A percentile compares a stretch with the other conserved stretches of the same genome.
Evolutionary conservation across 2,329 filamentous ascomycete genomes (phyloP).

Genomic region (Dactylonectria macrodidyma): DNA sequence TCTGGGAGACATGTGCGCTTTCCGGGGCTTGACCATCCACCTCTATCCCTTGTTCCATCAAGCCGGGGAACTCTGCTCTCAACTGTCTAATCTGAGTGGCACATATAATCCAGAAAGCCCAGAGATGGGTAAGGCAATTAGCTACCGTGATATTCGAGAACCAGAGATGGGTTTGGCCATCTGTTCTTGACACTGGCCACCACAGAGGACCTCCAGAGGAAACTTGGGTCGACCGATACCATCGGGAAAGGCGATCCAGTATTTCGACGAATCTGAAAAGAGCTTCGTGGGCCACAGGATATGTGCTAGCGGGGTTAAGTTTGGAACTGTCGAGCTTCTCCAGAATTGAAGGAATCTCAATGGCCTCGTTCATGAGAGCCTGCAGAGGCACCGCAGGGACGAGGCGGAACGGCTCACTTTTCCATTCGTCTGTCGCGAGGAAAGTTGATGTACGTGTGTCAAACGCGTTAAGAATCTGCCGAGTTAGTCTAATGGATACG

Average conservation of each 20-base stretch:
- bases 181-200: neutral
- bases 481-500: neutral
- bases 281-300: constrained; percentile 10
- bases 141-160: constrained; percentile 55
- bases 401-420: constrained; percentile 16
- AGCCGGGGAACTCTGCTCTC: neutral
- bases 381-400: constrained; percentile 22
- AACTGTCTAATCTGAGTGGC: constrained; percentile 44
- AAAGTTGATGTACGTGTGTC: constrained; percentile 18
- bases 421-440: constrained; percentile 23
- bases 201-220: neutral
- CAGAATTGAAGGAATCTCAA: constrained; percentile 15
- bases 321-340: constrained; percentile 14
- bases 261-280: neutral
- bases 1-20: constrained; percentile 5
- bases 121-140: constrained; percentile 56
- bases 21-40: constrained; percentile 1
- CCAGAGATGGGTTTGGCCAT: constrained; percentile 39
- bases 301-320: neutral
- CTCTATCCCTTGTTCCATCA: neutral
- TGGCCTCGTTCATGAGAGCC: constrained; percentile 20
- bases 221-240: constrained; percentile 1
- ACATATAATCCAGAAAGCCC: constrained; percentile 56
- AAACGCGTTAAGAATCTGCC: constrained; percentile 26
- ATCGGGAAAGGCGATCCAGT: constrained; percentile 4